Evolutionary conservation across 164 flowering plant genomes (phyloP), one percentile per base, ranked within the genome.

Genomic region (Vitis labrusca): DNA sequence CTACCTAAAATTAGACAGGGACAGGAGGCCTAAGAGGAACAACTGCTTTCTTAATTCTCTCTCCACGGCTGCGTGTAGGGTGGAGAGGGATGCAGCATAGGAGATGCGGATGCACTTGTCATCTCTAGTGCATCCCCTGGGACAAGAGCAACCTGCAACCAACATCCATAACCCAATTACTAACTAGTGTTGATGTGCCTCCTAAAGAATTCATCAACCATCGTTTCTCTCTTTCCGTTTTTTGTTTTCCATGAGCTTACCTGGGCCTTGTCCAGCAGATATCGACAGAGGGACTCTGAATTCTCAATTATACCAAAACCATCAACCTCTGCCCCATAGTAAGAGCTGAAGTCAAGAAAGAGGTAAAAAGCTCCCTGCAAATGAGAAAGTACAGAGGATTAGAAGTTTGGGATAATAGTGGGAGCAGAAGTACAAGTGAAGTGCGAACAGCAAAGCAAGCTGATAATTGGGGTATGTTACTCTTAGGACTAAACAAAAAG

Each of bases 121-220:
- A 66, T 95, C 98, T 8, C 99, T 98, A 78, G 93, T 66, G 99
- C 99, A 76, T 85, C 94, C 50, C 99, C 99, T 0, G 99, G 99
- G 23, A 95, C 97, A 57, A 95, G 83, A 2, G 99, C 99, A 68
- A 95, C 99, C 98, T 92, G 86, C 32, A 29, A 74, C 13, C 23
- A 64, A 30, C 9, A 55, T 10, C 7, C 32, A 61, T 57, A 0
- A 10, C 9, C 10, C 37, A 64, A 48, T 14, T 48, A 19, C 13
- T 13, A 30, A 27, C 13, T 11, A 27, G 7, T 60, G 15, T 13
- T 10, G 7, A 10, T 12, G 12, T 27, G 29, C 13, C 13, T 60
- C 30, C 47, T 37, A 37, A 37, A 5, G 44, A 37, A 37, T 37
- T 37, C 0, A 37, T 37, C 44, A 6, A 37, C 7, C 44, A 37